Evolutionary conservation across 108 stramenopile species (phyloP).

Genomic region (Fragilaria crotonensis): DNA sequence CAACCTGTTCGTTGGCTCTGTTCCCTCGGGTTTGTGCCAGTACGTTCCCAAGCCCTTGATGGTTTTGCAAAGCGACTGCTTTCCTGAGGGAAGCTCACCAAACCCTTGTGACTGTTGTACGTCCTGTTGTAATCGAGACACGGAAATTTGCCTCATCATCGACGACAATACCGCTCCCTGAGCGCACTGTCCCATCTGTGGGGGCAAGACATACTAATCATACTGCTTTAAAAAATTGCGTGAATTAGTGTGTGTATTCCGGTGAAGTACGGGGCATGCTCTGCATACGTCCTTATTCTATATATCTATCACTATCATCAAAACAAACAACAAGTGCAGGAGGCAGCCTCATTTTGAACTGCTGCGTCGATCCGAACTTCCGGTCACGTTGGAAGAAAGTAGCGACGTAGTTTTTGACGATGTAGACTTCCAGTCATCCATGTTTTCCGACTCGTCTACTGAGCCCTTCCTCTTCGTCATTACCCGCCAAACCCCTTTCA

Average conservation of each 20-base stretch:
- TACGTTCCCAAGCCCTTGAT: neutral
- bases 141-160: conserved; percentile 1
- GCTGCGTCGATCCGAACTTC: no score
- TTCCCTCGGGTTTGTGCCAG: conserved; percentile 1
- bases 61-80: neutral
- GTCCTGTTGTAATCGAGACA: conserved; percentile 1
- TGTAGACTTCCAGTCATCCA: neutral
- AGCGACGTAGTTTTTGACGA: neutral
- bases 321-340: no score
- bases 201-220: no score
- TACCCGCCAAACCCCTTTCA: neutral
- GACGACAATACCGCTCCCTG: no score
- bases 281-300: no score
- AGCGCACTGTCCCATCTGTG: no score
- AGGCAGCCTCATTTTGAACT: no score
- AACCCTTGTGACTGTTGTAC: neutral
- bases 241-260: no score
- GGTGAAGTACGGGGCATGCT: no score
- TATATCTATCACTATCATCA: no score
- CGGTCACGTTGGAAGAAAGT: neutral
- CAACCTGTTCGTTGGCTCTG: conserved; percentile 1
- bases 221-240: no score
- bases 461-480: neutral
- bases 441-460: neutral
- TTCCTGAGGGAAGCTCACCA: neutral